A percentile compares a stretch with the other conserved stretches of the same genome.
Conservation (phyloP, 352 stramenopile genomes). For the Phytophthora sansomeana region DNA sequence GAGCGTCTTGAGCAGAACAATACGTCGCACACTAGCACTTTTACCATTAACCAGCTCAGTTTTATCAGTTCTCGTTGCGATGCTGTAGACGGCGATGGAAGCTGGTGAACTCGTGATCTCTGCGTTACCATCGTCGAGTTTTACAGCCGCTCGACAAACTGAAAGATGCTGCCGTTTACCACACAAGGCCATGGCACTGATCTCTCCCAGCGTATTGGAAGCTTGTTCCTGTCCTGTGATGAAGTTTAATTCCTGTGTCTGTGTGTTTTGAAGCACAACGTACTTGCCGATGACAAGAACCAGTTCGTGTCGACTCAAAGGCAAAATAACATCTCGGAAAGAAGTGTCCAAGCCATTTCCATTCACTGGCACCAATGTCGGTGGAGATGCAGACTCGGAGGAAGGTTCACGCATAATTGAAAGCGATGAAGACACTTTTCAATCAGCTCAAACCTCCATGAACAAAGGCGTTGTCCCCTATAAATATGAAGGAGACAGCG, state of each 20-base stretch:
- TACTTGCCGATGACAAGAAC: conserved; percentile 72
- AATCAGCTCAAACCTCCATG: no score
- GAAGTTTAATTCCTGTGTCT: conserved; percentile 66
- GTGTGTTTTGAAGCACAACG: conserved; percentile 72
- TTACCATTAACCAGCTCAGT: conserved; percentile 7
- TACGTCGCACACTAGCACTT: conserved; percentile 13
- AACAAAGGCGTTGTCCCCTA: conserved; percentile 17
- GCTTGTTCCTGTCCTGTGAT: conserved; percentile 37
- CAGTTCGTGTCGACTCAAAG: conserved; percentile 66
- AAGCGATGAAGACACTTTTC: neutral
- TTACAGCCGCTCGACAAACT: conserved; percentile 61
- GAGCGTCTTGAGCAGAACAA: conserved; percentile 54
- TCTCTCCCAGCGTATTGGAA: conserved; percentile 50
- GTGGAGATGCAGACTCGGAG: conserved; percentile 4
- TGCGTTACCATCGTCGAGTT: conserved; percentile 14
- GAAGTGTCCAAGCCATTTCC: conserved; percentile 61
- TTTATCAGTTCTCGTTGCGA: conserved; percentile 11
- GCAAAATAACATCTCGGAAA: conserved; percentile 64
- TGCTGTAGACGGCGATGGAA: conserved; percentile 50
- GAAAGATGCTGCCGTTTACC: conserved; percentile 59
- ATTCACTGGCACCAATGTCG: conserved; percentile 47
- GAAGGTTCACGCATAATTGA: conserved; percentile 17
- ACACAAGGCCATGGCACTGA: conserved; percentile 77
- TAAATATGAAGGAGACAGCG: conserved; percentile 25
- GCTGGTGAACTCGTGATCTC: conserved; percentile 22